Base-by-base conservation (phyloP, 768 basidiomycete species). In the Lentinula aciculospora region DNA sequence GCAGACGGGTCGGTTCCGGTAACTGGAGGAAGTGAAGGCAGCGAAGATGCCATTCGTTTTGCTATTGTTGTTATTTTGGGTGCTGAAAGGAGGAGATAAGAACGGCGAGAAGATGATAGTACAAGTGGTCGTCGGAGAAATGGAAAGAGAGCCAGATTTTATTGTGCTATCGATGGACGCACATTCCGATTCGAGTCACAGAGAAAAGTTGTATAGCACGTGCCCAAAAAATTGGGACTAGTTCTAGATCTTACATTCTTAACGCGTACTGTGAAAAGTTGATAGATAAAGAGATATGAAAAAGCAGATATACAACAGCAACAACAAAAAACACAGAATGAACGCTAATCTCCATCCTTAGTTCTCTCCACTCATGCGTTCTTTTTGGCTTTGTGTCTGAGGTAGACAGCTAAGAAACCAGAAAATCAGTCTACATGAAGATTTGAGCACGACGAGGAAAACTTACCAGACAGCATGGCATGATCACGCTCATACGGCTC, bases 401-500 rank as follows among this genome's bases (percentile, higher is more conserved):
- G 56, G 29, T 57, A 57, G 3, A 57, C 56, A 31, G 56, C 56
- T 57, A 5, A 48, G 28, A 47, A 36, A 42, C 21, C 9, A n/a
- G 54, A 0, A n/a, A 31, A 25, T 55, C 54, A 55, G 27, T 27
- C 25, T 19, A 27, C 23, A 9, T 3, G 2, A 46, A 36, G 12
- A 44, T 19, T 4, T 25, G 31, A 19, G 13, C 34, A 47, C 23
- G 5, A 17, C 4, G 9, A 48, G 1, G 2, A 10, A 7, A 9
- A 63, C 86, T 54, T 64, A 89, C 87, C 90, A 59, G 88, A 82
- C 21, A 94, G 89, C 89, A 94, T 94, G 3, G 92, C 91, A 64
- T 94, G 91, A 65, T 92, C 92, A 68, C 91, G 81, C 71, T 94
- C 91, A 65, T 94, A 93, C 3, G 91, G 91, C 73, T 98, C 97